Base-by-base conservation (phyloP, 352 stramenopile genomes). In the Phytophthora litchii region DNA sequence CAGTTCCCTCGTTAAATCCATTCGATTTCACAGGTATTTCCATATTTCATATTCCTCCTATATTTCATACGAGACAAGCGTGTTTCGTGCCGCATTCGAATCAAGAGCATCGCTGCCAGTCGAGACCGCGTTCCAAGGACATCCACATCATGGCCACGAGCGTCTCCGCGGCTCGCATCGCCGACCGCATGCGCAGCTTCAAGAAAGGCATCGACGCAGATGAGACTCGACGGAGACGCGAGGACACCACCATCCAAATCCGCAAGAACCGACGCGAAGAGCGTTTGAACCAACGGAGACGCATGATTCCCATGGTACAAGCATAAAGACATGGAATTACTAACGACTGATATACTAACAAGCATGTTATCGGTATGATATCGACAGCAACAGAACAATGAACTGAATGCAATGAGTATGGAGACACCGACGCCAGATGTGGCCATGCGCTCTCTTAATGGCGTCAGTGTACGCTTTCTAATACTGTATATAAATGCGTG, bases 161-260 rank as follows among this genome's bases (percentile, higher is more conserved):
- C 49, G 31, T 57, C 46, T 70, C 60, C 6, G 20, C 59, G 51
- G 31, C 64, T 60, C 60, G 67, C 47, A 23, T 76, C 25, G 59
- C 74, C 45, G 82, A 94, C 23, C 88, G 86, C 38, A 85, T 94
- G 74, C 89, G 82, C 53, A 86, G 66, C 58, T 95, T 91, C 62
- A 96, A 96, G 71, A 96, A 95, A 64, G 86, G 83, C 48, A 92
- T 96, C 58, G 88, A 96, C 72, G 68, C 64, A 23, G 81, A 93
- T 27, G 78, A 82, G 47, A 91, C 72, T 44, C 81, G 88, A 47
- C 78, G 86, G 16, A 78, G 83, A 31, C 83, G 88, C 44, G 83
- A 92, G 36, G 86, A 94, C 54, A 92, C 83, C 17, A 85, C 85
- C 31, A 78, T 92, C 38, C 86, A 95, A 67, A 95, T 96, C 70